phyloP scores from a whole-genome alignment of 169 alveolate genomes.

The Cytauxzoon felis region DNA sequence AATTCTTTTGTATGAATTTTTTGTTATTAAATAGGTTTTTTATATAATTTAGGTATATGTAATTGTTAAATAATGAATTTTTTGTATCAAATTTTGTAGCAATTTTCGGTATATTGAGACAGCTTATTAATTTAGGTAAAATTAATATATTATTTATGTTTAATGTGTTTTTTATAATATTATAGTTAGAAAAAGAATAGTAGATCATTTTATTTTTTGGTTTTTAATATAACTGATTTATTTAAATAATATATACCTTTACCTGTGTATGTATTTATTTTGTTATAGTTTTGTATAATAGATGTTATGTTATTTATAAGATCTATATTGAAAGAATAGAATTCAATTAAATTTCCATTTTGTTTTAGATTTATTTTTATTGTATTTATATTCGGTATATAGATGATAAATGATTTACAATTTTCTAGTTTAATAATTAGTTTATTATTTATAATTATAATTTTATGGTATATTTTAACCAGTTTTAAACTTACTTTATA shows the following conservation, averaged over 20 bases:
- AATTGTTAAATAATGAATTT: not conserved
- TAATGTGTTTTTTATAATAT: not conserved
- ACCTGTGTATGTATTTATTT: conserved; percentile 17
- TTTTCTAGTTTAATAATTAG: conserved; percentile 13
- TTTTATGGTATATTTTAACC: conserved; percentile 10
- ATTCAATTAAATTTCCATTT: not conserved
- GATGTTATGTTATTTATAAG: conserved; percentile 13
- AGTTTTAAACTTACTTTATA: conserved; percentile 12
- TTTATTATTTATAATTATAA: conserved; percentile 4
- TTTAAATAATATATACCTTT: conserved; percentile 30
- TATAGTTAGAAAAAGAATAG: not conserved
- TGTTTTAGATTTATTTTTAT: not conserved
- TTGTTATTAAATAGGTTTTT: not conserved
- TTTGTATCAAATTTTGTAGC: not conserved
- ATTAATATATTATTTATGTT: not conserved
- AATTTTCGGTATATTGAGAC: not conserved
- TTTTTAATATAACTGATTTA: conserved; percentile 7
- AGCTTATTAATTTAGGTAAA: not conserved
- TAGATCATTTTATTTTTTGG: conserved; percentile 2
- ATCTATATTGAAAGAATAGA: conserved; percentile 7
- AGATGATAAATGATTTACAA: conserved; percentile 7
- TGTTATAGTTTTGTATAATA: conserved; percentile 8
- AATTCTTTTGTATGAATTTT: not conserved
- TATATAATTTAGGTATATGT: not conserved
- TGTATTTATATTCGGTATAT: conserved; percentile 1